Conservation (phyloP, 2,329 filamentous ascomycete genomes). For the Penicillium sp. region DNA sequence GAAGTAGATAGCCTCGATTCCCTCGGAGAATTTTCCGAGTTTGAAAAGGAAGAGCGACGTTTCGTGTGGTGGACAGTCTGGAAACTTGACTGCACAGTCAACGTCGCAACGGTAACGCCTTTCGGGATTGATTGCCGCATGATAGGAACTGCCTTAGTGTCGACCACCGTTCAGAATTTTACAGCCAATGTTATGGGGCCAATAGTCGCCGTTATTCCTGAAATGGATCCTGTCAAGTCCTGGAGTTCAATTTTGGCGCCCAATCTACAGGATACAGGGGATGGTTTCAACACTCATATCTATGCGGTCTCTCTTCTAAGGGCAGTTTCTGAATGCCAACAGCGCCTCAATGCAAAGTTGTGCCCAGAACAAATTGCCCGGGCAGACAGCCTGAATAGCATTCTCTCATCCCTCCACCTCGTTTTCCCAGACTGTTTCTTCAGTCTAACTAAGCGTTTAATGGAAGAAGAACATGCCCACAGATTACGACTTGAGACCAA, state of each 20-base stretch:
- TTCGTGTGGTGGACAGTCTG: neutral
- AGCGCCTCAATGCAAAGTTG: neutral
- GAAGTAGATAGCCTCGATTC: neutral
- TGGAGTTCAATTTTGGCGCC: neutral
- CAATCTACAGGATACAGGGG: neutral
- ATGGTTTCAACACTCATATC: neutral
- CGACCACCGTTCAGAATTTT: neutral
- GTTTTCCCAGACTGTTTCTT: neutral
- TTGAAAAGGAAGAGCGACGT: neutral
- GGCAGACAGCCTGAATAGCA: neutral
- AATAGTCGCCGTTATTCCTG: neutral
- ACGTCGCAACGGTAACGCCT: neutral
- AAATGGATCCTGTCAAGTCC: neutral
- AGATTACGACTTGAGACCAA: neutral
- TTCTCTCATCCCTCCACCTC: neutral
- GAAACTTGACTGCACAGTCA: neutral
- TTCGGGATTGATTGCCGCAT: neutral
- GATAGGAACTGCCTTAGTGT: neutral
- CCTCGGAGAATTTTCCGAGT: neutral
- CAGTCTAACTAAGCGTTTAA: neutral
- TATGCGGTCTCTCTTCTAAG: neutral
- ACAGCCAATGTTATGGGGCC: neutral
- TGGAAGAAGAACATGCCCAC: neutral
- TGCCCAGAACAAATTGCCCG: neutral
- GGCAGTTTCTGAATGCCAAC: neutral